A percentile compares a stretch with the other conserved stretches of the same genome.
Evolutionary conservation across 192 early-diverging fungal genomes (phyloP).

Genomic region (Powellomyces hirtus): DNA sequence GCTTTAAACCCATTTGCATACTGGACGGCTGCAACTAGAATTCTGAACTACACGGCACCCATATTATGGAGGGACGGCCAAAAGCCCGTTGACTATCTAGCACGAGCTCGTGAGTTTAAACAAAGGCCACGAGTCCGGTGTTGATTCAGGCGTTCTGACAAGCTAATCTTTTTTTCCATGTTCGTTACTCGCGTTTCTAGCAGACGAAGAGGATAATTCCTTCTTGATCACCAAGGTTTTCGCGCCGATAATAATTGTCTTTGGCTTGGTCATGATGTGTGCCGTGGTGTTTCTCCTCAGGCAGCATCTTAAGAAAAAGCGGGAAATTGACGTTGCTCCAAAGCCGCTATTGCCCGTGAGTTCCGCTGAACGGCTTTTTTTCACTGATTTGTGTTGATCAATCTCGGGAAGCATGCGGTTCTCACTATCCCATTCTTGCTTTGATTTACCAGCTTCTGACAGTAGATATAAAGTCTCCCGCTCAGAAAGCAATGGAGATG

Average conservation of each 20-base stretch:
- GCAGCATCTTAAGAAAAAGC: background rate
- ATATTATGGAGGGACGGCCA: background rate
- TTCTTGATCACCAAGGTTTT: background rate
- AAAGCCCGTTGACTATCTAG: background rate
- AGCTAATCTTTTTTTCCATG: too few relatives aligned
- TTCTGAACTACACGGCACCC: background rate
- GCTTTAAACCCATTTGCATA: background rate
- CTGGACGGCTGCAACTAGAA: background rate
- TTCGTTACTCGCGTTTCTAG: background rate
- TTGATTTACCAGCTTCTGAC: constrained; percentile 1
- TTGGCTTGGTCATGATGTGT: background rate
- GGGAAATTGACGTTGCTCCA: background rate
- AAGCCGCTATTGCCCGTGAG: background rate
- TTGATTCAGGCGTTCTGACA: too few relatives aligned
- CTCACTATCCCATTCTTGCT: background rate
- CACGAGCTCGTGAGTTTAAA: background rate
- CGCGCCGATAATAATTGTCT: background rate
- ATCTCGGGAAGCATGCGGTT: too few relatives aligned
- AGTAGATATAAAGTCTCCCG: constrained; percentile 14
- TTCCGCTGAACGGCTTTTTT: too few relatives aligned
- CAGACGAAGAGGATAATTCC: too few relatives aligned
- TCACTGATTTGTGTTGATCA: too few relatives aligned
- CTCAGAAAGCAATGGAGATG: constrained; percentile 26
- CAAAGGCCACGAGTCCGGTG: too few relatives aligned
- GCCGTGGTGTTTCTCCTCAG: background rate